Conservation (phyloP, 257 asterid species). For the Nicotiana tabacum region DNA sequence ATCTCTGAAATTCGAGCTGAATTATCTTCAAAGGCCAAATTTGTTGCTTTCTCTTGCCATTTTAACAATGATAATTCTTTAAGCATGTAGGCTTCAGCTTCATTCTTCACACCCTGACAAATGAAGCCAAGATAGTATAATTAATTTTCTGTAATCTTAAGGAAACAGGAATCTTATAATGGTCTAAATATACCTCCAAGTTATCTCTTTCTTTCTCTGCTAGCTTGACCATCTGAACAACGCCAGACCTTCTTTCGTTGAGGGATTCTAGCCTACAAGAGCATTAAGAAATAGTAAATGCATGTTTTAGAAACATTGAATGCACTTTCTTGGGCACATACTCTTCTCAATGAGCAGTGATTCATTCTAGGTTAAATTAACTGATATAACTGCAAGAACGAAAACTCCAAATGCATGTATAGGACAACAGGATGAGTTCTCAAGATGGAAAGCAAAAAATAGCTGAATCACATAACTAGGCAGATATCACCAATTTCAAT, state of each 20-base stretch:
- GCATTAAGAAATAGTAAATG: background rate
- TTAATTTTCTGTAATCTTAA: background rate
- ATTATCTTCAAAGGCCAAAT: conserved; percentile 70
- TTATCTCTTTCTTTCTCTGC: conserved; percentile 97
- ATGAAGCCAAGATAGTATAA: conserved; percentile 16
- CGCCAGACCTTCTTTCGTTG: conserved; percentile 85
- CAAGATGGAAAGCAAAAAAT: too few relatives aligned
- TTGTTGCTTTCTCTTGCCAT: conserved; percentile 96
- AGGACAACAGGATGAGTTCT: too few relatives aligned
- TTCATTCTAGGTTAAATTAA: background rate
- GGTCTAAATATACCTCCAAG: conserved; percentile 61
- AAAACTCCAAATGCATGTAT: too few relatives aligned
- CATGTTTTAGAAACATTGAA: background rate
- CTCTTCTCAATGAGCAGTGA: background rate
- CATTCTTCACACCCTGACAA: conserved; percentile 77
- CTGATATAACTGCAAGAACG: background rate
- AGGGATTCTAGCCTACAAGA: conserved; percentile 68
- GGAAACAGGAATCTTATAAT: background rate
- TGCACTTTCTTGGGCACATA: background rate
- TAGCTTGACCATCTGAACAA: conserved; percentile 95
- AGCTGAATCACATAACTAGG: too few relatives aligned
- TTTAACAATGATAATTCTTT: conserved; percentile 74
- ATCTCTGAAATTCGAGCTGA: conserved; percentile 45
- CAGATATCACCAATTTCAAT: too few relatives aligned
- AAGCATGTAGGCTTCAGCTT: conserved; percentile 96